These are phyloP conservation scores for Blastobotrys aristatus DNA, from an alignment of 1,139 yeast genomes.

Conservation along the genomic window DNA sequence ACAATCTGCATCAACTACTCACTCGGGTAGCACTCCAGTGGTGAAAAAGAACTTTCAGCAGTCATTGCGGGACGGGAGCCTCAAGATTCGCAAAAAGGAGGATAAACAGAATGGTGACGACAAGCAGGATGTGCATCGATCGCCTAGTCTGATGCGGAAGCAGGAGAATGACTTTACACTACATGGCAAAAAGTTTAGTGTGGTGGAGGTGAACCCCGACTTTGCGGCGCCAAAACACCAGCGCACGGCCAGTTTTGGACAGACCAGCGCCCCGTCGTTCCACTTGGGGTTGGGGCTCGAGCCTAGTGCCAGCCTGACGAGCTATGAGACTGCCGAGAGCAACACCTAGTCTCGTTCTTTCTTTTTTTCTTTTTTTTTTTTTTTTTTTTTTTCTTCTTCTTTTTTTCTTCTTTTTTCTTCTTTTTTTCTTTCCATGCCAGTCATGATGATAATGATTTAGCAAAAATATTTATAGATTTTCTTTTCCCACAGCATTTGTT, in stretches of 20 bases:
- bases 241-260: constrained; percentile 16
- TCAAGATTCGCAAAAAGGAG: constrained; percentile 11
- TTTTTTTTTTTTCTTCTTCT: constrained; percentile 4
- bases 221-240: constrained; percentile 27
- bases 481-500: too few relatives aligned
- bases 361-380: neutral
- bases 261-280: neutral
- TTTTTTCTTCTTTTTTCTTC: neutral
- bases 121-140: constrained; percentile 19
- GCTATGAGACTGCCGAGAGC: constrained; percentile 8
- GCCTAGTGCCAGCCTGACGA: neutral
- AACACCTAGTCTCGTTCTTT: too few relatives aligned
- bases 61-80: constrained; percentile 13
- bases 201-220: constrained; percentile 35
- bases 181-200: constrained; percentile 33
- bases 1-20: neutral
- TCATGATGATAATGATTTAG: neutral
- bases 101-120: neutral
- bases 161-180: constrained; percentile 30
- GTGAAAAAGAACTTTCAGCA: constrained; percentile 15
- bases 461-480: too few relatives aligned
- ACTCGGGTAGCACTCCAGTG: neutral
- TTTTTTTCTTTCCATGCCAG: too few relatives aligned
- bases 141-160: constrained; percentile 29
- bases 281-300: constrained; percentile 1